Evolutionary conservation across 2,329 filamentous ascomycete genomes (phyloP), one percentile per base, ranked within the genome.

Genomic region (Pseudopyrenochaeta lycopersici): DNA sequence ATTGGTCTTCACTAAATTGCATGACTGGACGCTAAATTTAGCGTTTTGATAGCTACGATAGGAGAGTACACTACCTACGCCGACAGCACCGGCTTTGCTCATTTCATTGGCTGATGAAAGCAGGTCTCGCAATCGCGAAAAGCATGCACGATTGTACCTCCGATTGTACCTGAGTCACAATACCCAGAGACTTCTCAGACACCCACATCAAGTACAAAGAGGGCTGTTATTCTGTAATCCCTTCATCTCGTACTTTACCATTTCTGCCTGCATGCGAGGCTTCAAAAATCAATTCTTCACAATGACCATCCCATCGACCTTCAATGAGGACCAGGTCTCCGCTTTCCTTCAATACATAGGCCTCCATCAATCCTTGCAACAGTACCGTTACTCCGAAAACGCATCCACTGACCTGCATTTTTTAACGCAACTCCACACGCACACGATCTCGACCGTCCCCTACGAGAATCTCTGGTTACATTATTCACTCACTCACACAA

Each of bases 391-490:
- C 27, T 35, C 56, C 31, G 47, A 56, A 31, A 41, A 60, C 21
- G 46, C 51, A 11, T 33, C 36, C 9, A 46, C 41, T 11, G 47
- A 74, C 64, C 41, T 76, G 46, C 27, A 71, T 46, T 70, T 80
- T 59, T 65, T 81, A 50, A 69, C 70, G 21, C 70, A 75, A 36
- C 61, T 80, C 44, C 77, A 84, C 57, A 39, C 59, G 52, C 71
- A 81, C 59, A 81, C 82, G 57, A 80, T 86, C 48, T 74, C 81
- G 0, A 76, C 77, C 0, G 72, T 86, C 27, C 84, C 84, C 0
- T 87, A 85, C 53, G 84, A 87, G 41, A 86, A 86, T 58, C 73
- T 87, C 7, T 73, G 76, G 2, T 71, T 87, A 7, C 83, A 86
- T 67, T 86, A 86, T 66, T 39, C 54, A 3, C 41, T 52, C 14